phyloP scores from a whole-genome alignment of 495 filamentous ascomycete species.

The Hyaloscypha bicolor region DNA sequence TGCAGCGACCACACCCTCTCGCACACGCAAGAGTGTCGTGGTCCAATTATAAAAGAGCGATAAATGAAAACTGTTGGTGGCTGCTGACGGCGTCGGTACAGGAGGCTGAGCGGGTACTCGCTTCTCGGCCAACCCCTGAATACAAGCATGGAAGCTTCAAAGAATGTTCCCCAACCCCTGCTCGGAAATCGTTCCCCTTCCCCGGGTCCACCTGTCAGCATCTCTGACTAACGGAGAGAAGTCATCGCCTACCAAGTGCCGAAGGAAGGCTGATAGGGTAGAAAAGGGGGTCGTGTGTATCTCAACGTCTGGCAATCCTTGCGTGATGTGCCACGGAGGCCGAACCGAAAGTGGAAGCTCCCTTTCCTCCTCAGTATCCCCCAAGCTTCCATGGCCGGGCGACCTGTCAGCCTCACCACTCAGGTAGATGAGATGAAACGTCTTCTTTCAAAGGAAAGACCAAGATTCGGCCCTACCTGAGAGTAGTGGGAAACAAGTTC shows the following conservation, averaged over 20 bases:
- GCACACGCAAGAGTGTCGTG: neutral
- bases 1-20: neutral
- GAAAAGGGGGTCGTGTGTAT: neutral
- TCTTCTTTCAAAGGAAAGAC: neutral
- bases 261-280: neutral
- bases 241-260: neutral
- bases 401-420: neutral
- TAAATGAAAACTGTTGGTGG: neutral
- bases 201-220: neutral
- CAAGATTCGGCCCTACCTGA: neutral
- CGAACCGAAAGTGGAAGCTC: neutral
- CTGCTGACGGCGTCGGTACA: neutral
- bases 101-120: neutral
- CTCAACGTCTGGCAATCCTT: neutral
- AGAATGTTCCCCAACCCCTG: slow-evolving; percentile 3
- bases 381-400: neutral
- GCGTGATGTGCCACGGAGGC: neutral
- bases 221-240: too few relatives aligned
- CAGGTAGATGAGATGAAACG: neutral
- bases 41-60: neutral
- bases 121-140: slow-evolving; percentile 1
- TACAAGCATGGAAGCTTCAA: neutral
- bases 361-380: neutral
- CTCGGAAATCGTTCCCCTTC: neutral
- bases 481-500: neutral